Percentiles rank a stretch among this genome's conserved stretches.
Conservation (phyloP, 257 asterid species). For the Scutellaria galericulata region DNA sequence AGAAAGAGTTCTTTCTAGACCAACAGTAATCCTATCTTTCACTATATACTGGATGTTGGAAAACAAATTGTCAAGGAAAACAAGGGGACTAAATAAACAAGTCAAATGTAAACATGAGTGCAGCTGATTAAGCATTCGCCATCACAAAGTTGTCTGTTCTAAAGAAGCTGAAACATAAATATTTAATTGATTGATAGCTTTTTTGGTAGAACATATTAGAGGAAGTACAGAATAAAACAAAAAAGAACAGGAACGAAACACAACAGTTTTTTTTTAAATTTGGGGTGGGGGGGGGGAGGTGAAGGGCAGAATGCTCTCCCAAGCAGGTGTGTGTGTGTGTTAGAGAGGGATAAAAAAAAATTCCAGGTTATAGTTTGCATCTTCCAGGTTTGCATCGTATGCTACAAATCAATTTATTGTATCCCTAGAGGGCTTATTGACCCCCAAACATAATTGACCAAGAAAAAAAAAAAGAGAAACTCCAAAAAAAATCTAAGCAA, state of each 20-base stretch:
- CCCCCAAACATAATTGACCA: neutral
- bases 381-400: neutral
- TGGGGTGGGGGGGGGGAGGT: neutral
- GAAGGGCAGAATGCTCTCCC: neutral
- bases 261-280: neutral
- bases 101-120: constrained; percentile 1
- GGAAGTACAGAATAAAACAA: neutral
- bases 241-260: constrained; percentile 18
- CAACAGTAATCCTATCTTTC: constrained; percentile 57
- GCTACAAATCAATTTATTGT: neutral
- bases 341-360: neutral
- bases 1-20: constrained; percentile 86
- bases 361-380: neutral
- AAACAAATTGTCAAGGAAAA: constrained; percentile 19
- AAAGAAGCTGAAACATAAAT: neutral
- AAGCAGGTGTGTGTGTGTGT: neutral
- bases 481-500: neutral
- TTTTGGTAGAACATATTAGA: neutral
- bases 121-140: neutral
- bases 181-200: neutral
- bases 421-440: neutral
- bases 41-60: constrained; percentile 46
- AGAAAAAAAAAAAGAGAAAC: neutral
- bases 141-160: neutral
- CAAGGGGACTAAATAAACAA: neutral